Base-by-base conservation (phyloP, 2,329 filamentous ascomycete genomes). In the Ophiostoma pallidulum region DNA sequence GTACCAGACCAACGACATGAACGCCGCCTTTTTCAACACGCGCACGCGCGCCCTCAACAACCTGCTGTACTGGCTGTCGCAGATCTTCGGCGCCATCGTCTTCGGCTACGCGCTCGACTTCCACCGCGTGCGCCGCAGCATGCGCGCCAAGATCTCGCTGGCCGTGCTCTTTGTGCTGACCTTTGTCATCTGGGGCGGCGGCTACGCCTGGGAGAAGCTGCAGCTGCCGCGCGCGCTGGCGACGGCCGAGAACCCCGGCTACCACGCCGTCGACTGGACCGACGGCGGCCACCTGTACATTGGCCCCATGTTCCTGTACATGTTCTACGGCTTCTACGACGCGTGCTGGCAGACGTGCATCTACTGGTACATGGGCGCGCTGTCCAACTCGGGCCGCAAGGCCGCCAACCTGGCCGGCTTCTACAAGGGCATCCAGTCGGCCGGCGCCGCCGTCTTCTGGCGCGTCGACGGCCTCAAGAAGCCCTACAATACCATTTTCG, bases 341-440 rank as follows among this genome's bases (percentile, higher is more conserved):
- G 87, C 90, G 37, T 78, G 82, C 47, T 96, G 88, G 83, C 91
- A 97, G 70, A 91, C 88, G 0, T 81, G 74, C 59, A 82, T 90
- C 42, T 96, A 97, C 73, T 96, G 90, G 90, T 90, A 84, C 70
- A 95, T 97, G 84, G 91, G 91, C 43, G 79, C 90, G 8, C 74
- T 96, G 37, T 90, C 86, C 61, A 97, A 97, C 77, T 94, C 91
- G 54, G 80, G 86, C 51, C 87, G 90, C 64, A 91, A 89, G 65
- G 78, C 91, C 24, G 90, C 91, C 68, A 95, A 96, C 71, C 84
- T 91, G 60, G 85, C 88, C 36, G 90, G 54, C 22, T 57, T 56
- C 45, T 56, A 56, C 52, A 56, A 56, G 51, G 69, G 68, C 43
- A 85, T 94, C 54, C 88, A 94, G 65, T 91, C 86, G n/a, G 86